Conservation (phyloP, 2,329 filamentous ascomycete species). For the Mycosphaerella sp. region DNA sequence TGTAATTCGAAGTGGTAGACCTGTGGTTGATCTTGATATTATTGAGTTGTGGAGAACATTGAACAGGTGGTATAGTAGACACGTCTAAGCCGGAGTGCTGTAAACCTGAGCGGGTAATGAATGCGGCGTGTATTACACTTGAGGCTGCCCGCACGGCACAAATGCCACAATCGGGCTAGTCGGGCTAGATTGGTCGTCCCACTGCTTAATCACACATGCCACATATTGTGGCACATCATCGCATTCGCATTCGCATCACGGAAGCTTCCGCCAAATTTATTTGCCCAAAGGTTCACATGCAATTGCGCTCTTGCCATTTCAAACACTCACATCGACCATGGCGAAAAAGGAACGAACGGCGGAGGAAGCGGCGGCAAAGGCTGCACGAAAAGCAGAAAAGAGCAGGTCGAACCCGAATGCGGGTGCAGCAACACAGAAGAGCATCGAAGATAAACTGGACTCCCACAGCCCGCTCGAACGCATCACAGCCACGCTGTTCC, state of each 20-base stretch:
- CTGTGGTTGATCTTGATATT: too few relatives aligned
- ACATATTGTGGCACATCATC: not conserved
- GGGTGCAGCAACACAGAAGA: not conserved
- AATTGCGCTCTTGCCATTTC: not conserved
- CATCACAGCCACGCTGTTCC: constrained; percentile 73
- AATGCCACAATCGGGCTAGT: too few relatives aligned
- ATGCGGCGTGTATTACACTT: too few relatives aligned
- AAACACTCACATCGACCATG: not conserved
- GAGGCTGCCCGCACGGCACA: too few relatives aligned
- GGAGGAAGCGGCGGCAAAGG: constrained; percentile 10
- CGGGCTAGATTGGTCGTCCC: too few relatives aligned
- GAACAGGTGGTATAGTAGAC: too few relatives aligned
- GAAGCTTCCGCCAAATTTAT: constrained; percentile 4
- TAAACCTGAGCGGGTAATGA: too few relatives aligned
- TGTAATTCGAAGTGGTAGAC: too few relatives aligned
- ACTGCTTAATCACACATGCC: not conserved
- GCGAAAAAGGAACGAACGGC: constrained; percentile 11
- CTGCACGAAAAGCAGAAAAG: constrained; percentile 12
- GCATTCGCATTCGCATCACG: not conserved
- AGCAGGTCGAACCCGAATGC: not conserved
- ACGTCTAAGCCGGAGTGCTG: too few relatives aligned
- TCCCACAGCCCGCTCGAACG: constrained; percentile 62
- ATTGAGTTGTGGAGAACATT: too few relatives aligned
- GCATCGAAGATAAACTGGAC: constrained; percentile 3
- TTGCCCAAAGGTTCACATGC: constrained; percentile 4